Percentiles rank a stretch among this genome's conserved stretches.
Conservation (phyloP, 208 protist species). For the Leishmania amazonensis region DNA sequence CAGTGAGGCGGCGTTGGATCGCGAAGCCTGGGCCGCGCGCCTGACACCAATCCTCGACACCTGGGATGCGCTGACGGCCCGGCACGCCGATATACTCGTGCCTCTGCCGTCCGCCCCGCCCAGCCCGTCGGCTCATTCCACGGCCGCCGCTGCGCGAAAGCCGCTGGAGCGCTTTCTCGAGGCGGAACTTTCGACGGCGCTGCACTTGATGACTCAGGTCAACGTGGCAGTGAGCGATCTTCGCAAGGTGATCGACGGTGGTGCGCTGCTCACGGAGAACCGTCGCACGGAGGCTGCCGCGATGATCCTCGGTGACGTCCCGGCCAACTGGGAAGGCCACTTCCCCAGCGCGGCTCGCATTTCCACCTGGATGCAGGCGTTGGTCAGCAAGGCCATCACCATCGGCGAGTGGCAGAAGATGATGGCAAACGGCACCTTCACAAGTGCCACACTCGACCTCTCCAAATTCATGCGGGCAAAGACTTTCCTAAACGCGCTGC, state of each 20-base stretch:
- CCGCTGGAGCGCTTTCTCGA: slow-evolving; percentile 92
- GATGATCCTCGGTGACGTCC: slow-evolving; percentile 90
- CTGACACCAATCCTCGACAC: slow-evolving; percentile 86
- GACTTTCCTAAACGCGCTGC: slow-evolving; percentile 96
- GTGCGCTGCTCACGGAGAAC: slow-evolving; percentile 80
- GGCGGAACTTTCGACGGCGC: slow-evolving; percentile 80
- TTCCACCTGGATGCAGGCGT: slow-evolving; percentile 86
- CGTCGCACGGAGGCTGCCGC: slow-evolving; percentile 71
- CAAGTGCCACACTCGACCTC: slow-evolving; percentile 79
- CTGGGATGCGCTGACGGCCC: slow-evolving; percentile 79
- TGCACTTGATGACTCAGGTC: slow-evolving; percentile 75
- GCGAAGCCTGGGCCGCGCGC: slow-evolving; percentile 84
- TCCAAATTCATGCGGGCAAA: slow-evolving; percentile 90
- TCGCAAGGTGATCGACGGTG: slow-evolving; percentile 89
- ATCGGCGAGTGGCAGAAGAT: slow-evolving; percentile 74
- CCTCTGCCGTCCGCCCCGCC: slow-evolving; percentile 22
- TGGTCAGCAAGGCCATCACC: slow-evolving; percentile 78
- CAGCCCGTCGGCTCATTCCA: slow-evolving; percentile 5
- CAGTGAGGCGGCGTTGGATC: slow-evolving; percentile 67
- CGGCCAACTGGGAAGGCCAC: slow-evolving; percentile 80
- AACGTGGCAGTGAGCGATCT: slow-evolving; percentile 82
- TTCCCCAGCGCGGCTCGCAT: slow-evolving; percentile 89
- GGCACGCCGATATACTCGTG: slow-evolving; percentile 66
- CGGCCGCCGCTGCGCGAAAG: slow-evolving; percentile 27
- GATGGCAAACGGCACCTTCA: slow-evolving; percentile 57